Base-by-base conservation (phyloP, 1,284 basidiomycete species). In the Cerrena zonata region DNA sequence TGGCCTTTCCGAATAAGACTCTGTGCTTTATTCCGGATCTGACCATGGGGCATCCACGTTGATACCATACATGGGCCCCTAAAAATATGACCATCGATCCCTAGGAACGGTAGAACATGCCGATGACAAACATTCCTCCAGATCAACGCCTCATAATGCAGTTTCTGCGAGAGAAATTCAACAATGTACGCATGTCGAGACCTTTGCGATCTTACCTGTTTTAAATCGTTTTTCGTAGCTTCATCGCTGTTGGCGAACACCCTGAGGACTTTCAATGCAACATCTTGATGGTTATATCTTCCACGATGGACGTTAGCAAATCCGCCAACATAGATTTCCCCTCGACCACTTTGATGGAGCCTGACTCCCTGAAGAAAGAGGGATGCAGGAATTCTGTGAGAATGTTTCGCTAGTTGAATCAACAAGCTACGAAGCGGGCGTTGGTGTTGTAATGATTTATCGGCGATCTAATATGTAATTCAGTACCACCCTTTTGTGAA, bases 231-330 rank as follows among this genome's bases (percentile, higher is more conserved):
- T 26, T 34, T 27, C 4, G 24, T 22, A 4, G 15, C 45, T 27
- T 46, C 27, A 22, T 46, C 45, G 5, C 24, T 18, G n/a, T n/a
- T 46, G 19, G 18, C 13, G 19, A 46, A 46, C 13, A 46, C 23
- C 18, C 52, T 43, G 38, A 51, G 45, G 15, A 26, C 26, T 44
- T 51, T 53, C 4, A 53, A 21, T 3, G 52, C 52, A 2, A 53
- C 52, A 3, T 23, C 19, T n/a, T 51, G n/a, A 10, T 47, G 41
- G 7, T 44, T 21, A 48, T 53, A 53, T 21, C 49, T 19, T 4
- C 49, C 52, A 19, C 40, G 45, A 26, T 46, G 46, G 18, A 53
- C 48, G 36, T 53, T 49, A 5, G 52, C 49, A 36, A 47, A 48
- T 2, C 30, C 43, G 11, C 52, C 52, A 21, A 15, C 46, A 19